phyloP scores from a whole-genome alignment of 352 stramenopile species.

The Phytophthora sp. region DNA sequence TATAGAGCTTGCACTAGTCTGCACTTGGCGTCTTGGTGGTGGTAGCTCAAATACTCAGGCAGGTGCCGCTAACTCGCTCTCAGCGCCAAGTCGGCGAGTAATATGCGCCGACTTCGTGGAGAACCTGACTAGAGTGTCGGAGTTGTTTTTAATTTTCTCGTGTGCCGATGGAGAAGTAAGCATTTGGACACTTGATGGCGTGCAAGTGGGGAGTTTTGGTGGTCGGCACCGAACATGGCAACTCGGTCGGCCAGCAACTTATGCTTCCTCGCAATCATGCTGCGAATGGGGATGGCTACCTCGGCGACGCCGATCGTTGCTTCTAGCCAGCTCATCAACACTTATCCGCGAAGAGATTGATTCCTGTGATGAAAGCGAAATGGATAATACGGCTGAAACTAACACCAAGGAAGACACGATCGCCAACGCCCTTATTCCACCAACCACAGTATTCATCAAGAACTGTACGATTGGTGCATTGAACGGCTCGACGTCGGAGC shows the following conservation, averaged over 20 bases:
- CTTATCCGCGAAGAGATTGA: slow-evolving; percentile 21
- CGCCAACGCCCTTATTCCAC: slow-evolving; percentile 8
- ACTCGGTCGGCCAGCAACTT: slow-evolving; percentile 58
- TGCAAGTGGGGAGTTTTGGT: slow-evolving; percentile 70
- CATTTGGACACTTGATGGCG: slow-evolving; percentile 76
- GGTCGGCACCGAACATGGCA: slow-evolving; percentile 67
- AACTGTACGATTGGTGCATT: slow-evolving; percentile 64
- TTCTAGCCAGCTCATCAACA: slow-evolving; percentile 5
- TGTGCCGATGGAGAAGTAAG: slow-evolving; percentile 71
- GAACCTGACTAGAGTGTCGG: slow-evolving; percentile 49
- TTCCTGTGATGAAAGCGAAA: slow-evolving; percentile 4
- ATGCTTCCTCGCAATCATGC: slow-evolving; percentile 45
- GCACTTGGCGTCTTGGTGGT: slow-evolving; percentile 50
- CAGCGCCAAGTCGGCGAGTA: slow-evolving; percentile 36
- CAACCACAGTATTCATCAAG: slow-evolving; percentile 51
- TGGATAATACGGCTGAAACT: slow-evolving; percentile 5
- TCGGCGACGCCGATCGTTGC: slow-evolving; percentile 1
- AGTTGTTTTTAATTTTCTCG: slow-evolving; percentile 70
- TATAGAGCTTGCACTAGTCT: slow-evolving; percentile 60
- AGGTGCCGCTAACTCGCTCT: slow-evolving; percentile 3
- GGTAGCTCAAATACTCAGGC: slow-evolving; percentile 4
- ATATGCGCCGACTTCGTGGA: slow-evolving; percentile 70
- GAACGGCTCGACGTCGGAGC: slow-evolving; percentile 41
- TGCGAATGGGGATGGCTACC: slow-evolving; percentile 44
- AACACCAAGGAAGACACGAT: slow-evolving; percentile 15